Base-by-base conservation (phyloP, 495 filamentous ascomycete genomes). In the Pyronema domesticum region DNA sequence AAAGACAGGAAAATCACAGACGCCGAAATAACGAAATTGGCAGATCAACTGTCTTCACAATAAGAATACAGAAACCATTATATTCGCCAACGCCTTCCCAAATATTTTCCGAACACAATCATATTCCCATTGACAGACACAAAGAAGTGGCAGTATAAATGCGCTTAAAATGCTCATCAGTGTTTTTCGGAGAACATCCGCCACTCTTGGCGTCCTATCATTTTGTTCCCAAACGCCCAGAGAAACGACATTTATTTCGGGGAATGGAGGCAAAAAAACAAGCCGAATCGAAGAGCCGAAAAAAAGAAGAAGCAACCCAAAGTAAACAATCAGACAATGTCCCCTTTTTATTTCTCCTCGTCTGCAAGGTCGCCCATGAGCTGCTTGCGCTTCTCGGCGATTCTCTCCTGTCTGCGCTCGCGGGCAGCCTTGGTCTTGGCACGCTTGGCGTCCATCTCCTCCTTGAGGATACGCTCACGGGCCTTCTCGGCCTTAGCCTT, bases 371-470 rank as follows among this genome's bases (percentile, higher is more conserved):
- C 89, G 59, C 75, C 86, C 53, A 81, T 68, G 67, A 91, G 68
- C 65, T 83, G 84, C 63, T 79, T 82, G 72, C 86, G 80, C 91
- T 99, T 99, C 70, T 81, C 79, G 69, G 77, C 71, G 68, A 83
- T 74, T 71, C 91, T 83, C 76, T 89, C 85, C 70, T 79, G 74
- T 77, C 86, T 89, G 74, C 91, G 80, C 82, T 95, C 93, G 75
- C 91, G 86, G 58, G 89, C 89, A 65, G 91, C 91, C 87, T 94
- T 95, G 82, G 86, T 95, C 86, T 94, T 94, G 72, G 86, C 82
- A 77, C 91, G 86, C 80, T 91, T 95, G 75, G 83, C 85, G 73
- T 99, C 89, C 91, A 96, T 96, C 80, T 95, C 88, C 68, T 95
- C 88, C 85, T 94, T 91, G 70, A 95, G 76, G 62, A 79, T 69